These are phyloP conservation scores for Balakata baccata DNA, from an alignment of 345 rosid genomes.

Conservation along the genomic window DNA sequence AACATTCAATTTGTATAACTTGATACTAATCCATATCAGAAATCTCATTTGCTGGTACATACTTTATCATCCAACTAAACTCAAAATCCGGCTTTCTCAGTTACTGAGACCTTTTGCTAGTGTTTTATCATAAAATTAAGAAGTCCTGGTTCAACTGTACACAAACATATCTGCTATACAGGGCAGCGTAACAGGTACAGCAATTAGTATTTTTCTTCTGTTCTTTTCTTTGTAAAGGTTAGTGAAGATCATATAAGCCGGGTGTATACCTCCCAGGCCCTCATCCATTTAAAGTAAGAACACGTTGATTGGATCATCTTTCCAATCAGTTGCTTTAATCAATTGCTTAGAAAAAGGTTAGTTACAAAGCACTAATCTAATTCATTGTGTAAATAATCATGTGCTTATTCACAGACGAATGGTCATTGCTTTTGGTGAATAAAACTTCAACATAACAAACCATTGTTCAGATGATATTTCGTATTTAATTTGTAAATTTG, in stretches of 20 bases:
- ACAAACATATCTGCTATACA: no score
- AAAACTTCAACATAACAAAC: not conserved
- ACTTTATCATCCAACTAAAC: not conserved
- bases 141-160: no score
- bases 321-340: not conserved
- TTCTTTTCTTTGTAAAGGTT: not conserved
- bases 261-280: not conserved
- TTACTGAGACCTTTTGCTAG: not conserved
- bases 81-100: not conserved
- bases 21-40: not conserved
- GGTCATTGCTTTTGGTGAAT: not conserved
- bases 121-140: not conserved
- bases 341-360: not conserved
- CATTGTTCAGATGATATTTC: not conserved
- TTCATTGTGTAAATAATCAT: not conserved
- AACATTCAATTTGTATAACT: not conserved
- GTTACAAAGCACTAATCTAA: not conserved
- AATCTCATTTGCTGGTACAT: not conserved
- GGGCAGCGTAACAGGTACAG: no score
- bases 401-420: not conserved
- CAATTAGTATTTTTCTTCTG: not conserved
- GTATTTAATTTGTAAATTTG: not conserved
- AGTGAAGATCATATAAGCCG: not conserved
- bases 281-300: not conserved
- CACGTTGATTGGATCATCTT: no score